Evolutionary conservation across 2,329 filamentous ascomycete species (phyloP), one percentile per base, ranked within the genome.

Genomic region (Colletotrichum paranaense): DNA sequence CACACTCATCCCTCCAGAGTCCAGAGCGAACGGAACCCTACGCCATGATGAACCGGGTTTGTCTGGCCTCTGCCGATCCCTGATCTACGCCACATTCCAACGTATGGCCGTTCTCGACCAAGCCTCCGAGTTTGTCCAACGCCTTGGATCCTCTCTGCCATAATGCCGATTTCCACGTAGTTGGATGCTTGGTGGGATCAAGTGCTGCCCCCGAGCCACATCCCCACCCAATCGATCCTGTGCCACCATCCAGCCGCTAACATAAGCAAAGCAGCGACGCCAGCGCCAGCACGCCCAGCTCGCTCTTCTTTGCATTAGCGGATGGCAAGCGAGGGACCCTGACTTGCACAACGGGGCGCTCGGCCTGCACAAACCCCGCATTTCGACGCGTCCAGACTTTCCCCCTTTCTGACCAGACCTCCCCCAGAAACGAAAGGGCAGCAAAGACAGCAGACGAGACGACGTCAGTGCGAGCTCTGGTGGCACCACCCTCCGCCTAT

Each of bases 321-420:
- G 19, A 7, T 35, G 26, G 42, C 26, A 64, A 64, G 59, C 70
- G 66, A 69, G 42, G 53, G 67, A 56, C 56, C 70, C 67, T 49
- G 60, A 71, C 60, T 62, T 66, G 55, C 28, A 58, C 56, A 24
- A 42, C 11, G 46, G 60, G 67, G 14, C n/a, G 42, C 53, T 46
- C 35, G 19, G 46, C 26, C 42, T 73, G 70, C 70, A 65, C 32
- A 30, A 57, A n/a, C 70, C 71, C 71, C 71, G 71, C 71, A 65
- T 66, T 73, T 65, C 22, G 67, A 59, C 67, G 46, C 35, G 67
- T 65, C 71, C 60, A 73, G 71, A 60, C 71, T 53, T 58, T 57
- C 46, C 49, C 52, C 60, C n/a, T 52, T 68, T 9, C 46, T 32
- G 38, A 22, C 30, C 68, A 53, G 14, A 42, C 14, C 55, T 57